phyloP scores from a whole-genome alignment of 345 rosid genomes.

The Gynandropsis gynandra region DNA sequence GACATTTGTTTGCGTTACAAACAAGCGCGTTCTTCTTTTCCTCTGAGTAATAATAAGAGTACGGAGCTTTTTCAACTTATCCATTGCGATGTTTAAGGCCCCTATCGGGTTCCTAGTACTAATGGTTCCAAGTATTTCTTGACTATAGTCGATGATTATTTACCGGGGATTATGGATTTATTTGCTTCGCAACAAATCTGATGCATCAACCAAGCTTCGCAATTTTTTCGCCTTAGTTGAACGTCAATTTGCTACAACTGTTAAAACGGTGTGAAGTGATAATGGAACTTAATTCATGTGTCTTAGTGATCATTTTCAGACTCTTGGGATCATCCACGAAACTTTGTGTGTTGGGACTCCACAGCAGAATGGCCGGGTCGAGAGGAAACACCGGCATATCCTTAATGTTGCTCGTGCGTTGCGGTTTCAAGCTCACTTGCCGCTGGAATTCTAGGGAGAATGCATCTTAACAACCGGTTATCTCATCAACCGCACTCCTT shows the following conservation, averaged over 20 bases:
- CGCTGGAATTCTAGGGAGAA: not conserved
- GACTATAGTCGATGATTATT: not conserved
- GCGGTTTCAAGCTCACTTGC: not conserved
- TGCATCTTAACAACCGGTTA: not conserved
- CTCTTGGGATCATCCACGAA: not conserved
- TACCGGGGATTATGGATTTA: not conserved
- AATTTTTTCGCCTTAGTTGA: not conserved
- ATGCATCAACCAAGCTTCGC: not conserved
- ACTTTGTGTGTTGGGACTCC: not conserved
- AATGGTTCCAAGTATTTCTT: not conserved
- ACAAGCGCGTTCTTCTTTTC: not conserved
- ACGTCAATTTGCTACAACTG: not conserved
- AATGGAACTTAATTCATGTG: not conserved
- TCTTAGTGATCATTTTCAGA: accelerated
- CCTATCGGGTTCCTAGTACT: not conserved
- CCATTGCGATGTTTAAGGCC: not conserved
- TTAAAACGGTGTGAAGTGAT: not conserved
- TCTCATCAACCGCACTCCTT: not conserved
- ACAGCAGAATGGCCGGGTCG: not conserved
- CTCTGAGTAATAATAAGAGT: not conserved
- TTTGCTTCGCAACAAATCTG: not conserved
- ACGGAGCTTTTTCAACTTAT: not conserved
- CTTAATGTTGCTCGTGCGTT: not conserved
- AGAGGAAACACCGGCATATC: not conserved
- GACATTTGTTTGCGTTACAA: not conserved